Conservation (phyloP, 2,329 filamentous ascomycete species). For the Aspergillus sp. region DNA sequence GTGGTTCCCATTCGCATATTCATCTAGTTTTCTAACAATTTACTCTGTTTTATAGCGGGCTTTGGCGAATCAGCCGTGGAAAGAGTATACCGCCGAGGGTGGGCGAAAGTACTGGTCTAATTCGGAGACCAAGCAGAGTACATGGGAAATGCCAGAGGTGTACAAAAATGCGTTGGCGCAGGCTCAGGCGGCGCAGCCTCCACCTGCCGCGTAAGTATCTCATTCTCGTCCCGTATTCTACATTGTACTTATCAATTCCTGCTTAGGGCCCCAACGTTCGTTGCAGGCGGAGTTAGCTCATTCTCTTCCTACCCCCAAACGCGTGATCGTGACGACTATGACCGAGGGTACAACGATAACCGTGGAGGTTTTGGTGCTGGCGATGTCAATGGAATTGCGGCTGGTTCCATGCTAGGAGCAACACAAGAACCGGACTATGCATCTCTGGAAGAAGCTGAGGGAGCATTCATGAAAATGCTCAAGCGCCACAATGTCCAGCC, state of each 20-base stretch:
- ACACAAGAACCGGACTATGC: constrained; percentile 71
- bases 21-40: background rate
- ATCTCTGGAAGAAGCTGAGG: constrained; percentile 82
- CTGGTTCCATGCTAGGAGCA: constrained; percentile 37
- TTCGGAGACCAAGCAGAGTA: constrained; percentile 84
- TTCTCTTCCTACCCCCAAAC: constrained; percentile 41
- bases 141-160: constrained; percentile 87
- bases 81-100: constrained; percentile 82
- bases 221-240: background rate
- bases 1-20: constrained; percentile 17
- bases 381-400: constrained; percentile 42
- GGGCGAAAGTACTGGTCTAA: constrained; percentile 96
- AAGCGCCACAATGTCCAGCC: constrained; percentile 81
- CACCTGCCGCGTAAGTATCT: constrained; percentile 47
- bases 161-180: constrained; percentile 74
- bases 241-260: constrained; percentile 40
- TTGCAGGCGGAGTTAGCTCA: constrained; percentile 56
- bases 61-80: constrained; percentile 82
- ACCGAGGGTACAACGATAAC: constrained; percentile 48
- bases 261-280: constrained; percentile 53
- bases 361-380: constrained; percentile 46
- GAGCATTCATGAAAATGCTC: constrained; percentile 87
- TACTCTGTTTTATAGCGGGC: constrained; percentile 60
- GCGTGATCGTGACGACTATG: constrained; percentile 51
- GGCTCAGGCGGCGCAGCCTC: constrained; percentile 51